Evolutionary conservation across 148 eudicot species (phyloP), one percentile per base, ranked within the genome.

Genomic region (Nepenthes gracilis): DNA sequence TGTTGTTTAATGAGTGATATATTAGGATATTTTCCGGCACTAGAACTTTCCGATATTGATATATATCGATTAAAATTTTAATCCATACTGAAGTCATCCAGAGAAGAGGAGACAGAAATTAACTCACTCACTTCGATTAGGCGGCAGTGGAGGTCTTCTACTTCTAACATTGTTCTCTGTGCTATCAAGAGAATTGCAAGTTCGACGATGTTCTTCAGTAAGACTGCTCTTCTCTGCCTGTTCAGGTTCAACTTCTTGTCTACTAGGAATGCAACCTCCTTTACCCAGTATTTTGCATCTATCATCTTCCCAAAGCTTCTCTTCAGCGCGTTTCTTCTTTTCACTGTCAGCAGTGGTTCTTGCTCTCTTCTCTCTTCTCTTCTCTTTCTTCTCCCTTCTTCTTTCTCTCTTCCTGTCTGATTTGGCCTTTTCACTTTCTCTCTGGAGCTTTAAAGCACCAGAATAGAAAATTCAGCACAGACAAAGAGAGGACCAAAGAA

Each of bases 371-470:
- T 67, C 65, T 15, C 51, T 52, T n/a, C 59, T 56, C 59, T 67
- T 66, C 60, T 61, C 67, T 69, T 74, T 67, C 52, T 36, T 65
- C 45, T 68, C 70, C 63, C 63, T 65, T 55, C 71, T 76, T 54
- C 63, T 70, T 34, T 70, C 76, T 64, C 70, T 63, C 71, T 64
- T 64, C 71, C 69, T 75, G 62, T 76, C 85, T 34, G 81, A 61
- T 56, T 70, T 72, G 66, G 69, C 63, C 75, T 76, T 71, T 61
- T 85, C 80, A 60, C 50, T 87, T 61, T 78, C 88, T 70, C 65
- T 79, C 80, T 83, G 97, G 96, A 85, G 96, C 97, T 87, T 87
- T 91, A 81, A 37, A 80, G 96, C 90, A 85, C 96, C 96, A 85
- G 71, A 75, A 76, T 43, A 77, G 78, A 54, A 77, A 70, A 61